phyloP scores from a whole-genome alignment of 140 eudicot genomes.

The Oenanthe javanica region DNA sequence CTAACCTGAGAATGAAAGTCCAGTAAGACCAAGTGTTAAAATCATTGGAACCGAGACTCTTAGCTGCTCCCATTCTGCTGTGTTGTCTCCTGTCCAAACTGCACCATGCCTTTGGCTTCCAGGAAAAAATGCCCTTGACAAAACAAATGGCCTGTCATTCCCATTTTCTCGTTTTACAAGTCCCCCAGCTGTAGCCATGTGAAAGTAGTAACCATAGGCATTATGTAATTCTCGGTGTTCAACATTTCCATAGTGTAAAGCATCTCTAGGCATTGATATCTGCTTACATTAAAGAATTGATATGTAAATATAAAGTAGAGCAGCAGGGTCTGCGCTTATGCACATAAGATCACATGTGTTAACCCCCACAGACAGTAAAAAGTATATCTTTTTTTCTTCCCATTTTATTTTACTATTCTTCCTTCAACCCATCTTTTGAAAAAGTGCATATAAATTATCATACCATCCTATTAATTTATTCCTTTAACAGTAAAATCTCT shows the following conservation, averaged over 20 bases:
- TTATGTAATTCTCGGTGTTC: conserved; percentile 96
- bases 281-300: conserved; percentile 9
- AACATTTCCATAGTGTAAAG: conserved; percentile 71
- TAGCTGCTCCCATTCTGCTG: conserved; percentile 98
- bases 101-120: conserved; percentile 94
- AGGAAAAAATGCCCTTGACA: conserved; percentile 90
- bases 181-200: conserved; percentile 92
- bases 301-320: neutral
- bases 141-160: conserved; percentile 81
- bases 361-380: no score
- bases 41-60: conserved; percentile 95
- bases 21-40: conserved; percentile 82
- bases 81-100: conserved; percentile 95
- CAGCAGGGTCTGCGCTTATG: neutral
- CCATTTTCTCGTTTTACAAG: conserved; percentile 81
- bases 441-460: neutral
- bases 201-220: conserved; percentile 89
- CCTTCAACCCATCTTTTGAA: no score
- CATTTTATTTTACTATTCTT: no score
- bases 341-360: neutral
- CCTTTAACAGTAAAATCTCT: neutral
- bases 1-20: conserved; percentile 78
- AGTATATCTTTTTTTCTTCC: no score
- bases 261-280: conserved; percentile 96
- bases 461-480: no score